Evolutionary conservation across 148 eudicot genomes (phyloP).

Genomic region (Persicaria maculosa): DNA sequence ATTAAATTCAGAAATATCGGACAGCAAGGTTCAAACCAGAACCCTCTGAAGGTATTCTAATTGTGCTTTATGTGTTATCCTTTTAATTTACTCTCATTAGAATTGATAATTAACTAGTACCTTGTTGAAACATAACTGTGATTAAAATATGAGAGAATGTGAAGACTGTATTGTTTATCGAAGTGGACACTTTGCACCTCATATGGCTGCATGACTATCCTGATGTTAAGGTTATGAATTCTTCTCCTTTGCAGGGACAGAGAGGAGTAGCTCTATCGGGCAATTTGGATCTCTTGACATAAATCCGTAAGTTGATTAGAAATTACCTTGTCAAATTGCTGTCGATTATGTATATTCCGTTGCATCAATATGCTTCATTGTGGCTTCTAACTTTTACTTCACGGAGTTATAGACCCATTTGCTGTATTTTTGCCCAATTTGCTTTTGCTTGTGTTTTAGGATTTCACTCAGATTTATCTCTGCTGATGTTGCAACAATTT

Average conservation of each 20-base stretch:
- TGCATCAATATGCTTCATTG: constrained; percentile 3
- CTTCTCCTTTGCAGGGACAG: constrained; percentile 44
- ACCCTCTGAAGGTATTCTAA: constrained; percentile 50
- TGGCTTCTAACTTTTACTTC: not conserved
- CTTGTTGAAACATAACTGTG: not conserved
- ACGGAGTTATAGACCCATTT: not conserved
- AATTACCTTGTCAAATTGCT: not conserved
- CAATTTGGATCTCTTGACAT: constrained; percentile 53
- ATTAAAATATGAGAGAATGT: not conserved
- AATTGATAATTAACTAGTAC: not conserved
- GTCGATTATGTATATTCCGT: too few species aligned
- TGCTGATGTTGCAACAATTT: not conserved
- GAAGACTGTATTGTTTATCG: not conserved
- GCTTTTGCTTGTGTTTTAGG: not conserved
- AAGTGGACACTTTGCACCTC: not conserved
- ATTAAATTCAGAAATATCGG: constrained; percentile 62
- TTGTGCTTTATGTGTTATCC: not conserved
- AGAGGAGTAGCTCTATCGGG: constrained; percentile 37
- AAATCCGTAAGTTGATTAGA: constrained; percentile 49
- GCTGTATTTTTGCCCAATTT: not conserved
- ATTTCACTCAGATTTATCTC: not conserved
- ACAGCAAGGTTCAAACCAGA: constrained; percentile 87
- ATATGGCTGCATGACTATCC: not conserved
- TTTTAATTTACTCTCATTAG: not conserved
- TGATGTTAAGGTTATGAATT: not conserved